A percentile compares a stretch with the other conserved stretches of the same genome.
These are phyloP conservation scores for Kalmusia sp. DNA, from an alignment of 2,329 filamentous ascomycete genomes.

Conservation along the genomic window DNA sequence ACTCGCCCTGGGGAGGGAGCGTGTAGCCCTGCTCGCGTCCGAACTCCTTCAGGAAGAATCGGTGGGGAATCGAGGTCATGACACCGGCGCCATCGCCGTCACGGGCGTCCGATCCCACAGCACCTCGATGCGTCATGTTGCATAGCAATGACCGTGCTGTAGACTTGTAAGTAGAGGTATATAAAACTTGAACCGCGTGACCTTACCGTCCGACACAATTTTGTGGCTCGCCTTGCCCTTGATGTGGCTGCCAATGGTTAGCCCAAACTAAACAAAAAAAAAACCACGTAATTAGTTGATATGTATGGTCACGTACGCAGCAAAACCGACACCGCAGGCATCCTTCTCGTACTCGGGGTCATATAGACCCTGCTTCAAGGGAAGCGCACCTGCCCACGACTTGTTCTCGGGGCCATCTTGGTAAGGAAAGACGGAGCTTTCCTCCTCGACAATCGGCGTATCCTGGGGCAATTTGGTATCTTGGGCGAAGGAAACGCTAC, in stretches of 20 bases:
- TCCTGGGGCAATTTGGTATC: constrained; percentile 57
- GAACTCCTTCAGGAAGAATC: constrained; percentile 99
- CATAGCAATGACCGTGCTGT: constrained; percentile 90
- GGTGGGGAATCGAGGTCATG: constrained; percentile 98
- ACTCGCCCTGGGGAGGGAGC: constrained; percentile 87
- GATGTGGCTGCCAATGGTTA: constrained; percentile 74
- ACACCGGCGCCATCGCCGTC: constrained; percentile 98
- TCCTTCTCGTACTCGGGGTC: constrained; percentile 97
- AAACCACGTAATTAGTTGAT: no score
- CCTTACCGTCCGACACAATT: constrained; percentile 94
- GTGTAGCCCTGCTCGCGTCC: constrained; percentile 87
- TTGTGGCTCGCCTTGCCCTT: constrained; percentile 98
- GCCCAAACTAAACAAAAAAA: constrained; percentile 8
- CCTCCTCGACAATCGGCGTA: constrained; percentile 63
- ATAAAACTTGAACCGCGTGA: background rate
- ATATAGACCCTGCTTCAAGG: constrained; percentile 98
- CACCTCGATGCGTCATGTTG: constrained; percentile 99
- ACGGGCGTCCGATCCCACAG: constrained; percentile 95
- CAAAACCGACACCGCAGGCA: constrained; percentile 99
- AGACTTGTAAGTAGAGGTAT: constrained; percentile 36
- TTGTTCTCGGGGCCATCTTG: constrained; percentile 79
- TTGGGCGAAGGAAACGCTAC: constrained; percentile 60
- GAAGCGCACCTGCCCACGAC: constrained; percentile 93
- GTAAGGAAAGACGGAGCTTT: constrained; percentile 78
- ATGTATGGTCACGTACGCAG: constrained; percentile 76